Conservation (phyloP, 768 basidiomycete genomes). For the Calvatia gigantea region DNA sequence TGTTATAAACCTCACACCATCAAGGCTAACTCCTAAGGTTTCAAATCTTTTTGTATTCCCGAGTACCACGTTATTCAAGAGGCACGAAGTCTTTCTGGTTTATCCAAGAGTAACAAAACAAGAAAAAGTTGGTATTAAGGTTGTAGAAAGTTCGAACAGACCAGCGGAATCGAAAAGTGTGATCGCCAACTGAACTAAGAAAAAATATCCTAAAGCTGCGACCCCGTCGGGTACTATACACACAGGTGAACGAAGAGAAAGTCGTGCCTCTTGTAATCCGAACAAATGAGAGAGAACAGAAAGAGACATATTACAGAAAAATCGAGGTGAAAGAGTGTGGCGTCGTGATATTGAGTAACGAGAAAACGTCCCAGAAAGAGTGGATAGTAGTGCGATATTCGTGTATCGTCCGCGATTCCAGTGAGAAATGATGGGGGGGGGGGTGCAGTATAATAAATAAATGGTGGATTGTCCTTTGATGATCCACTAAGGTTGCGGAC, state of each 20-base stretch:
- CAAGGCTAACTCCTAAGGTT: neutral
- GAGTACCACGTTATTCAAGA: neutral
- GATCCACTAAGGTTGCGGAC: neutral
- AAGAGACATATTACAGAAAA: too few species aligned
- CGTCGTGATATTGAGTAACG: neutral
- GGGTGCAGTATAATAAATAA: neutral
- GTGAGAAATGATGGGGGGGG: neutral
- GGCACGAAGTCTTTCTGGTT: neutral
- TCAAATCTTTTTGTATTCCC: neutral
- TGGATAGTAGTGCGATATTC: too few species aligned
- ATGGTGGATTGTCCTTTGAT: neutral
- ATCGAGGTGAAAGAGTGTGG: neutral
- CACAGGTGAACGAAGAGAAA: neutral
- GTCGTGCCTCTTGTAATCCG: neutral
- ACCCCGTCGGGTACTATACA: neutral
- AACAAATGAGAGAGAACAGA: neutral
- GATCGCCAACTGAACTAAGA: too few species aligned
- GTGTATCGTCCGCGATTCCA: too few species aligned
- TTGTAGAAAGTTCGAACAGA: neutral
- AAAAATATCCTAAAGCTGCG: too few species aligned
- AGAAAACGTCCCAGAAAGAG: too few species aligned
- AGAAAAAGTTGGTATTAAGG: neutral
- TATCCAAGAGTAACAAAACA: neutral
- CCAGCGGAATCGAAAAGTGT: neutral
- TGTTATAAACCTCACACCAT: too few species aligned